phyloP scores from a whole-genome alignment of 2,329 filamentous ascomycete species.

The Microascus cirrosus region DNA sequence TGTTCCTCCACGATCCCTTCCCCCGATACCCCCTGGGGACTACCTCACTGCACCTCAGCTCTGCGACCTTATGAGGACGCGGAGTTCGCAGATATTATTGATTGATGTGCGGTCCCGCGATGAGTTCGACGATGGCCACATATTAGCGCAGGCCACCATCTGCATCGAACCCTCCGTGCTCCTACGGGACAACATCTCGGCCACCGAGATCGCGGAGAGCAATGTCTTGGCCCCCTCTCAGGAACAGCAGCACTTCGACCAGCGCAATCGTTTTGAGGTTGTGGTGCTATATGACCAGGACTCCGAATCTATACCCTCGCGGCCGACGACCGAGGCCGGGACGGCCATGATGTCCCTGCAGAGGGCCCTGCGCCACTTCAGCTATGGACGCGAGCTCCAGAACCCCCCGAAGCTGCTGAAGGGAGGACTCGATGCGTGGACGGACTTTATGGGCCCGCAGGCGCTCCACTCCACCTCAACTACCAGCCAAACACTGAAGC shows the following conservation, averaged over 20 bases:
- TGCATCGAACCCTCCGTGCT: constrained; percentile 77
- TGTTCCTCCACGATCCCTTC: not conserved
- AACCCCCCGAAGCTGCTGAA: constrained; percentile 64
- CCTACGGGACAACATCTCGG: constrained; percentile 55
- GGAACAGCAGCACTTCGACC: constrained; percentile 66
- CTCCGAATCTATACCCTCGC: constrained; percentile 37
- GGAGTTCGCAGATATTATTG: constrained; percentile 54
- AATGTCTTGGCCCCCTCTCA: constrained; percentile 59
- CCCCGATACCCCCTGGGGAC: constrained; percentile 40
- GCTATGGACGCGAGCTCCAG: constrained; percentile 64
- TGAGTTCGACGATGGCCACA: constrained; percentile 80
- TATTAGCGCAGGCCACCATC: constrained; percentile 71
- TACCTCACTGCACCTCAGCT: constrained; percentile 59
- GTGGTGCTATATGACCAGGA: constrained; percentile 83
- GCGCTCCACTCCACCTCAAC: constrained; percentile 27
- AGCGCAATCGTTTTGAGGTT: constrained; percentile 67
- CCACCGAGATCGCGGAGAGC: constrained; percentile 51
- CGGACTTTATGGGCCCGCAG: constrained; percentile 64
- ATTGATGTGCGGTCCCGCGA: constrained; percentile 77
- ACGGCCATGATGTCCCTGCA: constrained; percentile 43
- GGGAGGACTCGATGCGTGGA: constrained; percentile 81
- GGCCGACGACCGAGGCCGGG: constrained; percentile 1
- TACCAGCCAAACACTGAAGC: not conserved
- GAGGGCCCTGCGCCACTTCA: constrained; percentile 74
- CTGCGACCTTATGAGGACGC: constrained; percentile 53